Evolutionary conservation across 169 alveolate species (phyloP), one percentile per base, ranked within the genome.

Genomic region (Sarcocystis neurona): DNA sequence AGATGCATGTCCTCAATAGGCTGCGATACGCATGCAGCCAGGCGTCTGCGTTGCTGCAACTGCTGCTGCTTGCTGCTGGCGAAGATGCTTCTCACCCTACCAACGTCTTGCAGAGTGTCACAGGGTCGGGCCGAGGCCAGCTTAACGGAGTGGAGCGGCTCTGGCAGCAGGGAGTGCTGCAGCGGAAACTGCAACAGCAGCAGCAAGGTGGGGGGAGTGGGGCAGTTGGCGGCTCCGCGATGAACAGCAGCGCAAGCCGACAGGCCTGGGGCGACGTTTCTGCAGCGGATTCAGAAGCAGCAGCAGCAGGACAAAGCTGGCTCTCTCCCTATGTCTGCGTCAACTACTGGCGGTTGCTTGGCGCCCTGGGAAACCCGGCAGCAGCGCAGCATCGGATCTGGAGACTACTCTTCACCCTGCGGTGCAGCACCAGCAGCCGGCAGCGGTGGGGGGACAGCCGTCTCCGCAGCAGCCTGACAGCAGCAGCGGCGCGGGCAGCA

Each of bases 81-180:
- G 82, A 72, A 2, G 82, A 72, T 30, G 82, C 82, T 1, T 47
- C 34, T 47, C 0, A n/a, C 56, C 82, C 82, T 0, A 18, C 82
- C 32, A 53, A 41, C 37, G 58, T 27, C 2, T 30, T 72, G 58
- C 82, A 2, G 53, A 1, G 23, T 15, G 37, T 72, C 37, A 72
- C 82, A 32, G 82, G 82, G 34, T n/a, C n/a, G n/a, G n/a, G n/a
- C n/a, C n/a, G 82, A 72, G 58, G 2, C 82, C 39, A 1, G 43
- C 2, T 43, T 72, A 72, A 15, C 53, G 82, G 41, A 30, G 15
- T 72, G 34, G 82, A 72, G 56, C 10, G 82, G 34, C 56, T 72
- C 56, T 72, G 82, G 82, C 23, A 23, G 34, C 41, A 30, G 2
- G 82, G 82, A 27, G 56, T 32, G 3, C 41, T 41, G 20, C 82